Base-by-base conservation (phyloP, 805 yeast genomes). In the Candida yuanshanica region DNA sequence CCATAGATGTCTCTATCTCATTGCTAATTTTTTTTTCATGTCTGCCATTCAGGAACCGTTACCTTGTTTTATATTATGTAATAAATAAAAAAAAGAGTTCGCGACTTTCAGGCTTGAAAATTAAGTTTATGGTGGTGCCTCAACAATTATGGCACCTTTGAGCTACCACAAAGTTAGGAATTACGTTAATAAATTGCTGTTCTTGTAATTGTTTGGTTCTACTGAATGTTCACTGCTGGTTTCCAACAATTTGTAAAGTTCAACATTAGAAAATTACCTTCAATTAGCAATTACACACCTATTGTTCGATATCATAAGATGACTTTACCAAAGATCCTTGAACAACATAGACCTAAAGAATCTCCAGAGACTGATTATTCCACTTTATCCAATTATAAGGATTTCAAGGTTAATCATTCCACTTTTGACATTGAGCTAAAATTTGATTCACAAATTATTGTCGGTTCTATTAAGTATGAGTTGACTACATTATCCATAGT, bases 321-420 rank as follows among this genome's bases (percentile, higher is more conserved):
- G 37, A 13, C 31, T 10, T 38, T 62, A 13, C 63, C 69, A 20
- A 47, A 58, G 2, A 47, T 58, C 23, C 36, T 64, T 5, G 53
- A 55, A 33, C 37, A 41, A 7, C 51, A 51, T 36, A 59, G 68
- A 52, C 70, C 69, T 4, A 16, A 35, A 10, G 35, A 42, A 7
- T 48, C 59, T 4, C 70, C 87, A 4, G 86, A 79, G 50, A 43
- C 56, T 10, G 96, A 89, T 60, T 83, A 83, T 20, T 83, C 95
- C 2, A 85, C 96, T 3, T 67, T 80, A 36, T 87, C 95, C 33
- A 84, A 82, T 59, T 89, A 86, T 60, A 49, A 52, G 14, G 49
- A 63, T 22, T 81, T 85, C 53, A 50, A 59, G 3, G 71, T 85
- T 20, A 50, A 59, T 4, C 62, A 74, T 43, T 79, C 95, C 1